Evolutionary conservation across 2,329 filamentous ascomycete genomes (phyloP), one percentile per base, ranked within the genome.

Genomic region (Ophiocordyceps camponoti-floridani): DNA sequence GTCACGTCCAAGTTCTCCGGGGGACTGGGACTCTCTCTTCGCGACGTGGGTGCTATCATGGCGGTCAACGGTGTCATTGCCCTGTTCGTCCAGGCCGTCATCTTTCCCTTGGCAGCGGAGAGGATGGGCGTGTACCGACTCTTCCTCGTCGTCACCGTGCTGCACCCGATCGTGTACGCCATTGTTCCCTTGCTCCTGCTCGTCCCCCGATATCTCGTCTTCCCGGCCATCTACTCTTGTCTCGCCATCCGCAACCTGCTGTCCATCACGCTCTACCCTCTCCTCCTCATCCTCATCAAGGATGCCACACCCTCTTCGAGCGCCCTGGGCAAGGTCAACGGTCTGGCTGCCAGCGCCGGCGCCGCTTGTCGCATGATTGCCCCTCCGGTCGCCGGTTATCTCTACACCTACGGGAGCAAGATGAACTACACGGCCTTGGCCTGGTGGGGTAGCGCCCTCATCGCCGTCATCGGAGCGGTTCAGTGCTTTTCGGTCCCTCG

Each of bases 301-400:
- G 74, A 81, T 53, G 74, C 75, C 2, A 78, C 75, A 0, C 75
- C 76, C 2, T 68, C 65, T 30, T 61, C 66, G 7, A 64, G 63
- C 40, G 69, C 76, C 7, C 62, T 81, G 37, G 78, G 78, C 44
- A 77, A 70, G 52, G 72, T 82, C 52, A 82, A 82, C 48, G 78
- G 78, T 4, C 58, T 82, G 40, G 76, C 77, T 19, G 77, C 78
- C 43, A 79, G 75, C 46, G 77, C 75, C 2, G 76, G 76, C 26
- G 77, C 77, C 7, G 76, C 73, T 7, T 82, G 76, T 52, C 69
- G 80, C 46, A 84, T 82, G 59, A 62, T 82, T 11, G 77, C 79
- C 0, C 79, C 79, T 6, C 78, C 78, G 0, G 56, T 82, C 14
- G 72, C 75, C 2, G 78, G 78, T 3, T 78, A 72, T 49, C 59